Base-by-base conservation (phyloP, 441 rosid genomes). In the Erodium texanum region DNA sequence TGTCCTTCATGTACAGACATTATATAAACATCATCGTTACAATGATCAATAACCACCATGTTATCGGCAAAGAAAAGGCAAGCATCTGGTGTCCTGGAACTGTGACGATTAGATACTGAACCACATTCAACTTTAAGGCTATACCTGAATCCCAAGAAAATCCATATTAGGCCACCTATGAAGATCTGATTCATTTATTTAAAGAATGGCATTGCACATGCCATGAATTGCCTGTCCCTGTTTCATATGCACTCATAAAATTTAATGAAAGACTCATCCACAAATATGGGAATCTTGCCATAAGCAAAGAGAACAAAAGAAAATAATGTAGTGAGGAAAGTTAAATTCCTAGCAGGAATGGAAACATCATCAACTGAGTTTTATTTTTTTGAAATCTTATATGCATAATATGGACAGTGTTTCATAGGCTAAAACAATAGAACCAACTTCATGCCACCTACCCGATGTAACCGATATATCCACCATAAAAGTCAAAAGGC, bases 41-140 rank as follows among this genome's bases (percentile, higher is more conserved):
- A 71, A 81, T 92, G 99, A 78, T 92, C 98, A 34, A 92, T 77
- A 72, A 79, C 93, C 16, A 88, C 69, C 70, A 92, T 43, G 29
- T 89, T 84, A 76, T 94, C 96, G 0, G 84, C 92, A 67, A 92
- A 92, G 89, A 92, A 87, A 66, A 92, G 82, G 72, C 98, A 94
- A 61, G 98, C 96, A 77, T 94, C 97, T 16, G 97, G 99, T 68
- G 92, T 79, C 48, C 50, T 75, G 66, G 98, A 92, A 79, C 87
- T 86, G 81, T 92, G 91, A 77, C 74, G 66, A 70, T 88, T 94
- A 50, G 78, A 77, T 69, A 74, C 66, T 70, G 79, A 82, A 62
- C 98, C 94, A 73, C 98, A 94, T 85, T 92, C 98, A 68, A 83
- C 90, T 85, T 94, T 94, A 71, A 94, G 93, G 81, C 82, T 79